Evolutionary conservation across 1,284 basidiomycete species (phyloP), one percentile per base, ranked within the genome.

Genomic region (Fomitopsis palustris): DNA sequence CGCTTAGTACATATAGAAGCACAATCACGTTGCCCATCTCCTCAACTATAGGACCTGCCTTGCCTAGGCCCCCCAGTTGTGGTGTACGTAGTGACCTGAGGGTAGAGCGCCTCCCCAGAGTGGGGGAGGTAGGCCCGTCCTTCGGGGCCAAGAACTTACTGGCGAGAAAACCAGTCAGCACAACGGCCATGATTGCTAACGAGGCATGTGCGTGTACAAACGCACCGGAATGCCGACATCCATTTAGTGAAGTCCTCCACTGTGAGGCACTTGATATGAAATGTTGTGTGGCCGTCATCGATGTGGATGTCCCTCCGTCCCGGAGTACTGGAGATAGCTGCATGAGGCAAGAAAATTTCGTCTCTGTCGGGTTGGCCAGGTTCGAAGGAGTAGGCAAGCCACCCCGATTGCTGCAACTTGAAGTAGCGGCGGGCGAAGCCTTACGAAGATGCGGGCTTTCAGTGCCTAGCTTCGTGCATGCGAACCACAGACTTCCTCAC

Each of bases 401-500:
- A 69, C 17, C 92, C 92, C 25, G 83, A 81, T 52, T 81, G 77
- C 62, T 82, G 75, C 5, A 93, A 75, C 41, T 81, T 80, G 68
- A 93, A 93, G 73, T 91, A 92, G 51, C 90, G 86, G 49, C 88
- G 86, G 14, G 90, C 91, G 72, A 91, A 93, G n/a, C 90, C 91
- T 93, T 70, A 17, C 25, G 23, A n/a, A 56, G 21, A 59, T 55
- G 51, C 25, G 31, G n/a, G 14, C 17, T 6, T 5, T 23, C 27
- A 6, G 17, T 5, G 25, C 14, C 12, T 25, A 16, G 19, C 4
- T 42, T 27, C 35, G 47, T 42, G 27, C 58, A 43, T 33, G 10
- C 53, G 41, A n/a, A 31, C 16, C 14, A 16, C 25, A 47, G 17
- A 25, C 25, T 25, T 42, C 52, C 72, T 57, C 66, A 85, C 92